Conservation (phyloP, 108 stramenopile species). For the Seminavis robusta region DNA sequence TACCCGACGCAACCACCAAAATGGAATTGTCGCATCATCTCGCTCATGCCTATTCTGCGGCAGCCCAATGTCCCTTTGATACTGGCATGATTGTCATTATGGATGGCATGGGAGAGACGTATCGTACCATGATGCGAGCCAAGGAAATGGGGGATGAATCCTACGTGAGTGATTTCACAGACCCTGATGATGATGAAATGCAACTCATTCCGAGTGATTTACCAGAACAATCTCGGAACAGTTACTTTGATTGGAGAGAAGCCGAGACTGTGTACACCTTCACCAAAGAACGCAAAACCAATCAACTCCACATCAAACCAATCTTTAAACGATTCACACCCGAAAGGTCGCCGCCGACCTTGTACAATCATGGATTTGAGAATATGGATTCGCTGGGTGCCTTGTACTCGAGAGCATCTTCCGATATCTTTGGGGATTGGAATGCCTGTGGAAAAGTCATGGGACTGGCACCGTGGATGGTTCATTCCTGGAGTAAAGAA, state of each 20-base stretch:
- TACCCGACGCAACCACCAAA: slow-evolving; percentile 25
- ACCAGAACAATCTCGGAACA: slow-evolving; percentile 33
- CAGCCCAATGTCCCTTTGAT: slow-evolving; percentile 77
- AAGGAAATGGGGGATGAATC: slow-evolving; percentile 31
- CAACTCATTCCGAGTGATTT: slow-evolving; percentile 78
- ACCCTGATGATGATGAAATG: slow-evolving; percentile 34
- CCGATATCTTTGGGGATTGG: slow-evolving; percentile 95
- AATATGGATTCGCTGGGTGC: slow-evolving; percentile 96
- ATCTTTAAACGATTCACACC: slow-evolving; percentile 91
- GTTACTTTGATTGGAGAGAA: slow-evolving; percentile 84
- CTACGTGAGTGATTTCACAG: slow-evolving; percentile 80
- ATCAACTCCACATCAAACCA: slow-evolving; percentile 33
- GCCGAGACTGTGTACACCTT: slow-evolving; percentile 91
- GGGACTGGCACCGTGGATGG: slow-evolving; percentile 93
- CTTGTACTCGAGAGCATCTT: slow-evolving; percentile 87
- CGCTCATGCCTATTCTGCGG: slow-evolving; percentile 93
- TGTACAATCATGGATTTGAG: slow-evolving; percentile 91
- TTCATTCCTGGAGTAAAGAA: slow-evolving; percentile 60
- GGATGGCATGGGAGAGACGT: slow-evolving; percentile 95
- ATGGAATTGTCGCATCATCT: slow-evolving; percentile 92
- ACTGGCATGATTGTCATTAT: slow-evolving; percentile 87
- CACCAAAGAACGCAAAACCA: slow-evolving; percentile 28
- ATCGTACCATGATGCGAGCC: slow-evolving; percentile 76
- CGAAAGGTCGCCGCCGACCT: slow-evolving; percentile 74
- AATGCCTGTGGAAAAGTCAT: slow-evolving; percentile 96